A percentile compares a stretch with the other conserved stretches of the same genome.
phyloP scores from a whole-genome alignment of 257 asterid species.

The Coffea eugenioides region DNA sequence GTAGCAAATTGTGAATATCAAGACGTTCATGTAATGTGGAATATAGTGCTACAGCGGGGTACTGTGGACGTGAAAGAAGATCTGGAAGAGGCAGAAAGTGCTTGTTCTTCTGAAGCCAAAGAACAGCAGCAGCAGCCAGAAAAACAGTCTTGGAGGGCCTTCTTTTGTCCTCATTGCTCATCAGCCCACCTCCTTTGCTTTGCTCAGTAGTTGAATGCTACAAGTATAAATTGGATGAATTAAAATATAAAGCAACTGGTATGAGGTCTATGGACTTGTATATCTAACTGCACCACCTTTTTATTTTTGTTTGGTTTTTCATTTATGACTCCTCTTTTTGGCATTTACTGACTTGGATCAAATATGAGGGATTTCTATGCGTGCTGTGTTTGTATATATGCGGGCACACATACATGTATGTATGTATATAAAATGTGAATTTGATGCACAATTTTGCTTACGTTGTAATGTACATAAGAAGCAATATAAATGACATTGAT shows the following conservation, averaged over 20 bases:
- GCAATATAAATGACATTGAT: too few species aligned
- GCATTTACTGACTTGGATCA: neutral
- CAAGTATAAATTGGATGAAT: neutral
- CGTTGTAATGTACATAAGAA: too few species aligned
- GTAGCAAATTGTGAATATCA: neutral
- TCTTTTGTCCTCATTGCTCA: neutral
- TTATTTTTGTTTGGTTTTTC: too few species aligned
- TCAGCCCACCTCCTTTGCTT: slow-evolving; percentile 1
- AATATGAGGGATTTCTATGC: neutral
- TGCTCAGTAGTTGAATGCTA: neutral
- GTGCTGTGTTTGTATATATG: too few species aligned
- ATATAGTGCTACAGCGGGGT: neutral
- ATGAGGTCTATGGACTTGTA: neutral
- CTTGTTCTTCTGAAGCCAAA: neutral
- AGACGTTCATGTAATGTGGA: slow-evolving; percentile 6
- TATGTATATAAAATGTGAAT: too few species aligned
- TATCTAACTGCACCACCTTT: neutral
- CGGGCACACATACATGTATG: too few species aligned
- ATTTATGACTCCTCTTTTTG: too few species aligned
- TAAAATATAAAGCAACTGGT: neutral
- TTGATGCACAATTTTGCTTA: too few species aligned
- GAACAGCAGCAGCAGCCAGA: neutral
- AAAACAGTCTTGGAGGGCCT: neutral
- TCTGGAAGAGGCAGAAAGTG: neutral
- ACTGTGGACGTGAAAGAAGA: too few species aligned